Evolutionary conservation across 805 yeast species (phyloP), one percentile per base, ranked within the genome.

Genomic region (Pichia phayaonensis): DNA sequence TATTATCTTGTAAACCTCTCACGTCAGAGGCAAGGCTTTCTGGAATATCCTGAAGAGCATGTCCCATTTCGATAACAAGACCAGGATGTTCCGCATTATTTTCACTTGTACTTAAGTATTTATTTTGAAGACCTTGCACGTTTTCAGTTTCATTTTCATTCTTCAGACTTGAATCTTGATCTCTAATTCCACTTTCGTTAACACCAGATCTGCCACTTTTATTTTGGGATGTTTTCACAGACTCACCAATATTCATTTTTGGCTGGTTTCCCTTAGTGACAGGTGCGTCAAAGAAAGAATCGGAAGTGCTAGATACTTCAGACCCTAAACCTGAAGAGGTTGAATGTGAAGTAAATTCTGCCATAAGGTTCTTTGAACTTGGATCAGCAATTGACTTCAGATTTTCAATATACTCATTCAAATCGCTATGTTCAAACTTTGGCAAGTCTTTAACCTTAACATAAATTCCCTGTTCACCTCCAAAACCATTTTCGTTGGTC

Each of bases 381-480:
- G 7, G 8, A n/a, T 7, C 38, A 16, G 38, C 11, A 34, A 34
- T 16, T 8, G 20, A 16, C 42, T 54, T 52, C 26, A 54, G 42
- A n/a, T 51, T 44, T n/a, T 27, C 31, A 21, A 51, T 44, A 42
- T 54, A 54, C 13, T 48, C 43, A 20, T 44, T 45, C 16, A 54
- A 18, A 5, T 40, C 46, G 2, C 53, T 54, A 16, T 48, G 34
- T 40, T 48, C 47, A 24, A 46, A 36, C 18, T 54, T 26, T 21
- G 56, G 54, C 18, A 54, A 23, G 45, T 54, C 56, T 8, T 43
- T 40, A 7, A 51, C 54, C 18, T 44, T 42, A 2, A 50, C 44
- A 26, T 23, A 45, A 4, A 50, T 36, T 3, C 52, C 52, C 6
- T 27, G 29, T 8, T 27, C 21, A 12, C 42, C 24, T 2, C 26